A percentile compares a stretch with the other conserved stretches of the same genome.
phyloP scores from a whole-genome alignment of 306 rosid species.

The Amphicarpaea edgeworthii region DNA sequence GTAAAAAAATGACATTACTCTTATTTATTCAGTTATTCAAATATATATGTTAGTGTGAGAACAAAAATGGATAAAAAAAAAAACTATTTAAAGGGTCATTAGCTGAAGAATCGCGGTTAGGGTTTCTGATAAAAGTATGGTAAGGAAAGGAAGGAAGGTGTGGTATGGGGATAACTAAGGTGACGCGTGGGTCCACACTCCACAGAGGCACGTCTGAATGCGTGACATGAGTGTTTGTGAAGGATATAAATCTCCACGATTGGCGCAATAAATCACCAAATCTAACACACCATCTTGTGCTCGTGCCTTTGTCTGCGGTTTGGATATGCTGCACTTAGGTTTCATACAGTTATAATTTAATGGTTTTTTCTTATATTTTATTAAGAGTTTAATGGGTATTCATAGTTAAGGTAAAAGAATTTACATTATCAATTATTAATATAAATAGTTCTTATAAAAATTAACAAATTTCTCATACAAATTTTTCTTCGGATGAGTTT shows the following conservation, averaged over 20 bases:
- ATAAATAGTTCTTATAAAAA: too few species aligned
- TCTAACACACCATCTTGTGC: slow-evolving; percentile 27
- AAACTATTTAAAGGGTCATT: not conserved
- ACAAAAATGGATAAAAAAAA: not conserved
- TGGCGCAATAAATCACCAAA: slow-evolving; percentile 34
- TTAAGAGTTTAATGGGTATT: too few species aligned
- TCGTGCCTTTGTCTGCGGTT: slow-evolving; percentile 19
- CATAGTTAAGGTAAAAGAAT: too few species aligned
- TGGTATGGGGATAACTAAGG: not conserved
- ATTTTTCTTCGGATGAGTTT: too few species aligned
- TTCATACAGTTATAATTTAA: not conserved
- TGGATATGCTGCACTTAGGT: not conserved
- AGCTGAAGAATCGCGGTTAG: not conserved
- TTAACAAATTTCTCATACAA: too few species aligned
- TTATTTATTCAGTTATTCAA: too few species aligned
- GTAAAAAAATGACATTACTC: too few species aligned
- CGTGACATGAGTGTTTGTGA: slow-evolving; percentile 2
- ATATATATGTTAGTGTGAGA: not conserved
- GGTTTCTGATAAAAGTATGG: not conserved
- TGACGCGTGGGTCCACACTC: not conserved
- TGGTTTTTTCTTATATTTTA: too few species aligned
- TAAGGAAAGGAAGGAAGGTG: too few species aligned
- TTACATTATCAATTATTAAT: too few species aligned
- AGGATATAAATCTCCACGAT: slow-evolving; percentile 24
- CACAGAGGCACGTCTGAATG: not conserved